Evolutionary conservation across 1,284 basidiomycete genomes (phyloP).

Genomic region (Ustilago curta): DNA sequence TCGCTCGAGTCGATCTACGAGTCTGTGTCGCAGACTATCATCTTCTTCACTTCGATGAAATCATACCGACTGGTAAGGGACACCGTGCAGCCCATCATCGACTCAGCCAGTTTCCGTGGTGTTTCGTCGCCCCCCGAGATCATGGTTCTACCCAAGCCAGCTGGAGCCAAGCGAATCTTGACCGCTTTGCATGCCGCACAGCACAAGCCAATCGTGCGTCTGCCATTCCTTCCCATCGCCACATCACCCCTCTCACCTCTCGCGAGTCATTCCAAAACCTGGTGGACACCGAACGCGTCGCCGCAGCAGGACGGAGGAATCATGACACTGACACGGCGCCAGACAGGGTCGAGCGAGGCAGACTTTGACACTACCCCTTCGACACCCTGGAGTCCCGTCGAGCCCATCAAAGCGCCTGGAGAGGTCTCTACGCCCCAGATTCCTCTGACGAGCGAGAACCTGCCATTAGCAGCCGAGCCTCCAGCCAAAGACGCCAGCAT

Average conservation of each 20-base stretch:
- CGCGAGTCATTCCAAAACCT: slow-evolving; percentile 26
- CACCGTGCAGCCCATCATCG: slow-evolving; percentile 54
- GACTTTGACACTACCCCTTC: slow-evolving; percentile 33
- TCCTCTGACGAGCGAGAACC: slow-evolving; percentile 28
- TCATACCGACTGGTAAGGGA: slow-evolving; percentile 50
- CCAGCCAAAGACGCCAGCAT: slow-evolving; percentile 15
- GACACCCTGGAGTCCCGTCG: slow-evolving; percentile 38
- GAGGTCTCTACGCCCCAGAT: slow-evolving; percentile 4
- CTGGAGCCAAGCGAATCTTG: slow-evolving; percentile 46
- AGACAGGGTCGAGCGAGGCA: slow-evolving; percentile 19
- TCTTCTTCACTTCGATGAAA: slow-evolving; percentile 58
- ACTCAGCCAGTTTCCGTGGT: slow-evolving; percentile 47
- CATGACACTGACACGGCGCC: slow-evolving; percentile 34
- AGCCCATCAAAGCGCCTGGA: slow-evolving; percentile 10
- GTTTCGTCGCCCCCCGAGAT: slow-evolving; percentile 54
- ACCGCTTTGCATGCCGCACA: slow-evolving; percentile 53
- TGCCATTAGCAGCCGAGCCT: slow-evolving; percentile 17
- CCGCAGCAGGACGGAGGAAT: slow-evolving; percentile 23
- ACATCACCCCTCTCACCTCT: slow-evolving; percentile 77
- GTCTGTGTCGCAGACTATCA: slow-evolving; percentile 51
- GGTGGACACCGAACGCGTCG: slow-evolving; percentile 35
- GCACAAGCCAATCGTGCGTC: slow-evolving; percentile 78
- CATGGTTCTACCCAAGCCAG: slow-evolving; percentile 58
- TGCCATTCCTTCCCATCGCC: slow-evolving; percentile 88
- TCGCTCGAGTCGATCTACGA: slow-evolving; percentile 13